A percentile compares a stretch with the other conserved stretches of the same genome.
Conservation (phyloP, 2,329 filamentous ascomycete genomes). For the Gliomastix tumulicola region DNA sequence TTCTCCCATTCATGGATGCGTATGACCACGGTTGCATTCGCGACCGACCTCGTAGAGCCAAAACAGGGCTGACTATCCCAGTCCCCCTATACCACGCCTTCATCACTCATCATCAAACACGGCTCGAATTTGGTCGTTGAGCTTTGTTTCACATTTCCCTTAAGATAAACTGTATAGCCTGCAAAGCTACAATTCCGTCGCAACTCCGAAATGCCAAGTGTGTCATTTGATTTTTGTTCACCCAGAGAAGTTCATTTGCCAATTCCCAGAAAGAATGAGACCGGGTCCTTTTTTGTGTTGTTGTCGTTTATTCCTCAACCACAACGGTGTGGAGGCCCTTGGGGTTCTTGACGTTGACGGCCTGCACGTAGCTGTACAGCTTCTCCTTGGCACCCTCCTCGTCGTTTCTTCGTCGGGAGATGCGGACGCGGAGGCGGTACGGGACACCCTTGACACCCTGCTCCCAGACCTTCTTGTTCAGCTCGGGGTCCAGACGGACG, state of each 20-base stretch:
- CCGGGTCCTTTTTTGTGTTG: conserved; percentile 15
- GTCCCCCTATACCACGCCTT: too few relatives aligned
- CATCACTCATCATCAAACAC: too few relatives aligned
- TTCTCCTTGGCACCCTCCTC: conserved; percentile 99
- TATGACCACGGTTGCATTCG: too few relatives aligned
- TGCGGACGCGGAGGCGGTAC: conserved; percentile 94
- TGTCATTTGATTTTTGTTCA: too few relatives aligned
- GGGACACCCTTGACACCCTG: conserved; percentile 97
- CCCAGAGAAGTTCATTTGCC: conserved; percentile 22
- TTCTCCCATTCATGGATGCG: too few relatives aligned
- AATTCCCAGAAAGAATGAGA: too few relatives aligned
- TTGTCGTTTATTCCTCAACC: conserved; percentile 61
- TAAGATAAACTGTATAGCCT: conserved; percentile 18
- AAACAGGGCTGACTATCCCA: too few relatives aligned
- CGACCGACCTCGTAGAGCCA: too few relatives aligned
- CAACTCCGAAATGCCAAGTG: conserved; percentile 41
- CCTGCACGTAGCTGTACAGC: conserved; percentile 99
- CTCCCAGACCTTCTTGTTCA: conserved; percentile 99
- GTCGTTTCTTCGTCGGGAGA: conserved; percentile 99
- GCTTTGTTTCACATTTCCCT: neutral
- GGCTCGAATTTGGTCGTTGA: conserved; percentile 10
- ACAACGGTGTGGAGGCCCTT: conserved; percentile 94
- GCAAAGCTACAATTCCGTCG: conserved; percentile 37
- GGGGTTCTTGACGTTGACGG: conserved; percentile 98
- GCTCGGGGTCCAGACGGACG: conserved; percentile 94